Evolutionary conservation across 2,329 filamentous ascomycete species (phyloP), one percentile per base, ranked within the genome.

Genomic region (Diaporthe citrichinensis): DNA sequence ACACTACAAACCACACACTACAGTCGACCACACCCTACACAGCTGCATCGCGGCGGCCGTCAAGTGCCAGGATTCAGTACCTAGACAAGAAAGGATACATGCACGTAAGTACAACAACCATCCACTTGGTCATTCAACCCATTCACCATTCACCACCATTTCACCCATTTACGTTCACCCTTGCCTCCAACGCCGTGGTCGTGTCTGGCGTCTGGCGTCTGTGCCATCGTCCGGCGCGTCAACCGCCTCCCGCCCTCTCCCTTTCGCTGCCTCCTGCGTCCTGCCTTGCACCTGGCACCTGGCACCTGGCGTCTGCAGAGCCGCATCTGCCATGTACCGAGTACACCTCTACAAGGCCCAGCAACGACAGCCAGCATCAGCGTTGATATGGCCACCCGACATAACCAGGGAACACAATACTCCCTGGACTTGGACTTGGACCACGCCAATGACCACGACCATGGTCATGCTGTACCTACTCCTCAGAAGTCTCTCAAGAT

Each of bases 321-420:
- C 71, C 71, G 34, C 77, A 77, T 71, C 72, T 44, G 49, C 46
- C 72, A 69, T 69, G 61, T 69, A 59, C 39, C 39, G 34, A 74
- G 61, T 59, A 67, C 72, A 74, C 58, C 36, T 65, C 25, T 15
- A 59, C 57, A n/a, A 58, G 34, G 14, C 34, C 25, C 53, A 36
- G 20, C 61, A 34, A 34, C 28, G 7, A 36, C 34, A 14, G 12
- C 23, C 46, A 72, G 36, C 73, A 44, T 41, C 58, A 36, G 15
- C 28, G 12, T 20, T n/a, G 62, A 68, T 53, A n/a, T 25, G 49
- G 62, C 15, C 62, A 36, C 17, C 17, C 20, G 10, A 46, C 39
- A 25, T 23, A 23, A 46, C 36, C 15, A 46, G 31, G 59, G 62
- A 36, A 20, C 39, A 68, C 23, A 20, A 53, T 12, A 25, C 41